Conservation (phyloP, 805 yeast genomes). For the Candida quercuum region DNA sequence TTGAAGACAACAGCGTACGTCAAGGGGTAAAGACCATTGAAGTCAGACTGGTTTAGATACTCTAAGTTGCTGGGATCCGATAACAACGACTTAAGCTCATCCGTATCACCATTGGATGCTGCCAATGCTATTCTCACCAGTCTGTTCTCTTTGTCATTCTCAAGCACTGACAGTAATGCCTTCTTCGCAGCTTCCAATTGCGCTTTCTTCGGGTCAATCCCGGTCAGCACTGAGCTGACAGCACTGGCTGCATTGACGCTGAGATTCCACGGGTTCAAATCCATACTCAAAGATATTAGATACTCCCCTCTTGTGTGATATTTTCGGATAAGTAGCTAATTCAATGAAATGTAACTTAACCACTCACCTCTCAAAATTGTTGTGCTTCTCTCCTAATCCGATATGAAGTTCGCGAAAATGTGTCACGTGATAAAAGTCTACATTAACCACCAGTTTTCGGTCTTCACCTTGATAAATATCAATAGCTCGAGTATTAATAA, state of each 20-base stretch:
- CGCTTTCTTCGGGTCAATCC: slow-evolving; percentile 6
- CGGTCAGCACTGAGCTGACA: slow-evolving; percentile 1
- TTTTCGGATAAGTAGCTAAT: too few species aligned
- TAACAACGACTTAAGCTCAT: slow-evolving; percentile 12
- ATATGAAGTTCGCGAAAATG: too few species aligned
- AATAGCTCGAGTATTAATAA: too few species aligned
- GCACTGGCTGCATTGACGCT: not conserved
- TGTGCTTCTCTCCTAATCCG: too few species aligned
- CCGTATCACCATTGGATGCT: slow-evolving; percentile 32
- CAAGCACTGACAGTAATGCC: slow-evolving; percentile 11
- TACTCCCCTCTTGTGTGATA: too few species aligned
- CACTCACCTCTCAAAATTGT: too few species aligned
- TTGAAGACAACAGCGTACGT: slow-evolving; percentile 54
- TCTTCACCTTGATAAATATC: too few species aligned
- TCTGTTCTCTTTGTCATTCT: not conserved
- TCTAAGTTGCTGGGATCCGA: slow-evolving; percentile 24
- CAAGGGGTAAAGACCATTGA: slow-evolving; percentile 40
- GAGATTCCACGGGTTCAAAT: slow-evolving; percentile 11
- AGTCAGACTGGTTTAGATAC: slow-evolving; percentile 25
- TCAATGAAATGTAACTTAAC: too few species aligned
- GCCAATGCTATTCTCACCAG: slow-evolving; percentile 32
- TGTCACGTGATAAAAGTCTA: too few species aligned
- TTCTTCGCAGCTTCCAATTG: slow-evolving; percentile 16
- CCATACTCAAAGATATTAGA: slow-evolving; percentile 3
- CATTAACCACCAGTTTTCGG: too few species aligned